A percentile compares a stretch with the other conserved stretches of the same genome.
Evolutionary conservation across 2,329 filamentous ascomycete genomes (phyloP).

Genomic region (Hymenoscyphus scutula): DNA sequence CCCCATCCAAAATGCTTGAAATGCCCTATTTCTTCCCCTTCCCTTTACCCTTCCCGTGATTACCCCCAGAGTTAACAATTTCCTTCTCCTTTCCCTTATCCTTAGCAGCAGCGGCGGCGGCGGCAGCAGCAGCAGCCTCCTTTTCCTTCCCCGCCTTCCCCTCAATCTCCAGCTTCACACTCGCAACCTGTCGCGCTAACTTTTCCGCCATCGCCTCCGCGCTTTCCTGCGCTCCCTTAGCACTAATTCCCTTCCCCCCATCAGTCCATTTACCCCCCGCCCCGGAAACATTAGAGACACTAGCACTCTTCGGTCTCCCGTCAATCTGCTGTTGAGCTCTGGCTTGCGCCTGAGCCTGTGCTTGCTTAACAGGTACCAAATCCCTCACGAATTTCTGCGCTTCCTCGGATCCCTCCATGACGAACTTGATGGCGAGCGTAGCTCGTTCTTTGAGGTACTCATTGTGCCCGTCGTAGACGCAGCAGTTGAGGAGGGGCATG

Average conservation of each 20-base stretch:
- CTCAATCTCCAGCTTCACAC: constrained; percentile 1
- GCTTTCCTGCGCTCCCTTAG: background rate
- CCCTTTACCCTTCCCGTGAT: constrained; percentile 10
- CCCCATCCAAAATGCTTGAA: background rate
- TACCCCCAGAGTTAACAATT: background rate
- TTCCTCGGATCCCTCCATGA: constrained; percentile 71
- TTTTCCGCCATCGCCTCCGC: constrained; percentile 11
- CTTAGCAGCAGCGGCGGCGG: no score
- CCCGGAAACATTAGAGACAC: background rate
- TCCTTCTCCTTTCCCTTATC: constrained; percentile 1
- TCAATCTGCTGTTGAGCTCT: constrained; percentile 10
- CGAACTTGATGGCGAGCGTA: constrained; percentile 82
- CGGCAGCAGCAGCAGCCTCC: background rate
- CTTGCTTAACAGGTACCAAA: constrained; percentile 34
- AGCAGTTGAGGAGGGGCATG: constrained; percentile 84
- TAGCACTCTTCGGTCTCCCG: background rate
- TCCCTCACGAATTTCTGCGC: constrained; percentile 70
- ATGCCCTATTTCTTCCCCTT: constrained; percentile 7
- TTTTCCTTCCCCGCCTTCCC: background rate
- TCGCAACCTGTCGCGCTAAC: constrained; percentile 6
- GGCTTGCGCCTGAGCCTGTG: constrained; percentile 27
- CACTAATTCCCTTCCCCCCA: background rate
- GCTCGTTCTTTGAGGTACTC: constrained; percentile 91
- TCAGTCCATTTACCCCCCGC: background rate
- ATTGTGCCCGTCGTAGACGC: constrained; percentile 87